Evolutionary conservation across 768 basidiomycete genomes (phyloP).

Genomic region (Leccinellum luteum): DNA sequence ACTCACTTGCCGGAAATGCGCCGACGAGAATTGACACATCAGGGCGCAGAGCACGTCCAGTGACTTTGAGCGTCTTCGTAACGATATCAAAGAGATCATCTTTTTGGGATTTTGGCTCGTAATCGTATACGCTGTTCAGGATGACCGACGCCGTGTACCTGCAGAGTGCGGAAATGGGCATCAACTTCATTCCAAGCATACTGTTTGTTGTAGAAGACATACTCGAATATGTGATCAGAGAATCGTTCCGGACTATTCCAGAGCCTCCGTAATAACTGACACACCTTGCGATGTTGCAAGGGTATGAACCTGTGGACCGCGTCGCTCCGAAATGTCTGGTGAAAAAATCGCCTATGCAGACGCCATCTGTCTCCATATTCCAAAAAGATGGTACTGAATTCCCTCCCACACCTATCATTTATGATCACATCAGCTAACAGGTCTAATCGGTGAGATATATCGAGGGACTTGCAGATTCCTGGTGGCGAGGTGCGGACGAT

Average conservation of each 20-base stretch:
- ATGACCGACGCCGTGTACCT: constrained; percentile 23
- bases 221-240: constrained; percentile 36
- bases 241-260: constrained; percentile 33
- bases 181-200: background rate
- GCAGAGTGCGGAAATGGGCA: background rate
- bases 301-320: constrained; percentile 28
- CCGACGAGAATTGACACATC: constrained; percentile 18
- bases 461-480: constrained; percentile 6
- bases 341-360: constrained; percentile 29
- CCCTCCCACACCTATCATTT: constrained; percentile 17
- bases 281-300: constrained; percentile 29
- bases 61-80: constrained; percentile 3
- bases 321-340: constrained; percentile 24
- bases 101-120: constrained; percentile 7
- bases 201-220: background rate
- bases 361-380: constrained; percentile 36
- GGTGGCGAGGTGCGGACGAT: constrained; percentile 38
- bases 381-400: constrained; percentile 23
- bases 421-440: background rate
- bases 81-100: constrained; percentile 16
- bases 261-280: constrained; percentile 33
- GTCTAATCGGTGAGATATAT: background rate
- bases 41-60: constrained; percentile 12
- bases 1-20: constrained; percentile 19
- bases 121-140: constrained; percentile 22